Evolutionary conservation across 1,284 basidiomycete species (phyloP), one percentile per base, ranked within the genome.

Genomic region (Coniophora puteana): DNA sequence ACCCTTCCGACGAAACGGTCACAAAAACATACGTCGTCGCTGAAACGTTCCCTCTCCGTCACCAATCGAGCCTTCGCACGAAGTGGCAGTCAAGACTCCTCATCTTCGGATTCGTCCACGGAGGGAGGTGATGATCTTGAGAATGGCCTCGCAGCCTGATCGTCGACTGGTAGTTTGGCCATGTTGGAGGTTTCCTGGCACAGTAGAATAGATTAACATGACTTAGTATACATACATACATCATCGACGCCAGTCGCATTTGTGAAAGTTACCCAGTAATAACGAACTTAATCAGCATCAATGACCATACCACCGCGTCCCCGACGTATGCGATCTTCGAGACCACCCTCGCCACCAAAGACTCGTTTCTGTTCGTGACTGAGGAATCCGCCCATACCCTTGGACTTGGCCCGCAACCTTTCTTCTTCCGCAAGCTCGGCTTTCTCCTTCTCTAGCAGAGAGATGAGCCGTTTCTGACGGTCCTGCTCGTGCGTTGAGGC

Each of bases 301-400:
- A 71, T 68, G 36, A 85, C 78, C 56, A 86, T 57, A 3, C 76
- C 80, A 35, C 73, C 76, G 30, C 80, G 67, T 29, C 85, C 83
- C 51, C 86, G 68, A 52, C 67, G 71, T 39, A 89, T 80, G 44
- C 86, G 69, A 23, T 89, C 86, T 58, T 87, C 87, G 31, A 89
- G 60, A n/a, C 80, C 85, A 32, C 85, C 84, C 5, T 66, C 58
- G 20, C 83, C 85, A 30, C 86, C 79, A 57, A 87, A 89, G 1
- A 89, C 83, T 49, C 74, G 83, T 69, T 86, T 89, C 65, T 80
- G 76, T 51, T 89, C 86, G 16, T 77, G 68, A 42, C 74, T 80
- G 50, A 89, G 63, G 67, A 89, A 89, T 5, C 67, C 69, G 31
- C 81, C 83, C 74, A 83, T 79, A 2, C 85, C 85, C 54, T 76